Base-by-base conservation (phyloP, 2,329 filamentous ascomycete genomes). In the Rutstroemia sp. region DNA sequence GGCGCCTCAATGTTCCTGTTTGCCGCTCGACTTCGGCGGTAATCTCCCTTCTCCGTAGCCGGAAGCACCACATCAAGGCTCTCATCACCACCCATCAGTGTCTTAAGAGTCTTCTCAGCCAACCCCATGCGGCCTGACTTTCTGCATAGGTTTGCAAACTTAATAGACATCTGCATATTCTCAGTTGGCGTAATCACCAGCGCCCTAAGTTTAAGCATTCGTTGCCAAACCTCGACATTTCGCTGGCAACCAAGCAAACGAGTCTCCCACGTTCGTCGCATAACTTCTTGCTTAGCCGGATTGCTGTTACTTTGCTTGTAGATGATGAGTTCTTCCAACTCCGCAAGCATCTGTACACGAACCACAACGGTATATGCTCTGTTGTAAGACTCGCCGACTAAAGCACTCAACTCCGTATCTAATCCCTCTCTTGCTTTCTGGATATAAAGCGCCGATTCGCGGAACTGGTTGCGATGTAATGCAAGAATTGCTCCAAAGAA, bases 151-250 rank as follows among this genome's bases (percentile, higher is more conserved):
- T 97, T 99, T 66, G 94, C 89, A 70, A 96, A 99, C 70, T 99
- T 99, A 76, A 99, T 97, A 85, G 92, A 96, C 91, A 99, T 99
- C 67, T 95, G 89, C 78, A 95, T 90, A 67, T 96, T 96, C 70
- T 99, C 92, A 37, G 83, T 83, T 0, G 95, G 92, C 0, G 86
- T 86, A 59, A 97, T 92, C 58, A 99, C 94, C 51, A 99, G 78
- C 19, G 91, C 89, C 58, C 94, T 85, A 34, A 99, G 85, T 69
- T 96, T 94, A 55, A 99, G 83, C 90, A 97, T 97, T 58, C 94
- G 84, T 70, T 96, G 92, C 94, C 94, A 99, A 3, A 97, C 90
- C 68, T 99, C 94, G 19, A 96, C 92, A 65, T 97, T 96, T 57
- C 94, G 87, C 71, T 99, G 92, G 64, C 94, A 96, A 14, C 94